Base-by-base conservation (phyloP, 441 rosid species). In the Gossypium schwendimanii region DNA sequence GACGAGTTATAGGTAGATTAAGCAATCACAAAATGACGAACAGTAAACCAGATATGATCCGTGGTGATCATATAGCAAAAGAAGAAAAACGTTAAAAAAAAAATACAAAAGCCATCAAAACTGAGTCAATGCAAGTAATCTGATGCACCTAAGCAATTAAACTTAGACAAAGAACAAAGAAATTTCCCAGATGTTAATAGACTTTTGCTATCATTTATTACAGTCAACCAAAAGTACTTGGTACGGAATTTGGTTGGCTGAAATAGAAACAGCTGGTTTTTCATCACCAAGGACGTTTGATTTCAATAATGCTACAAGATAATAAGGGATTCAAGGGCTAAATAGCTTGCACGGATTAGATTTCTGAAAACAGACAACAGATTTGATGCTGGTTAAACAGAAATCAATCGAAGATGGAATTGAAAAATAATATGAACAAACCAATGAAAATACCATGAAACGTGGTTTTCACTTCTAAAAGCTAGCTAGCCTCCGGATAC, bases 401-500 rank as follows among this genome's bases (percentile, higher is more conserved):
- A 39, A 39, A 63, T 39, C 31, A 20, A 18, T 63, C 68, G 26
- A 31, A 12, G 15, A 14, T 17, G 39, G 4, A 55, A 70, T 33
- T 41, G 44, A 20, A 41, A 6, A 57, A 26, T 36, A 15, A 6
- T 23, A 65, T 65, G 70, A 65, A 21, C 55, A 70, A 57, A 69
- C 58, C 73, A 55, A 62, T 31, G 20, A 31, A 65, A 45, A 45
- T 65, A 28, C 28, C 45, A 62, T 11, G 64, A 75, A 15, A 10
- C 45, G 14, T 23, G 45, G 45, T 50, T 62, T 23, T 26, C 53
- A 41, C 7, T 54, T 64, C 45, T 23, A 60, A 62, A 24, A 62
- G 66, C n/a, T 15, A 41, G 49, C 20, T 64, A 39, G 49, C 7
- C 55, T 76, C 57, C 73, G 74, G 71, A 69, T 75, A 75, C 66